A percentile compares a stretch with the other conserved stretches of the same genome.
These are phyloP conservation scores for Zopfia rhizophila DNA, from an alignment of 2,329 filamentous ascomycete species.

Conservation along the genomic window DNA sequence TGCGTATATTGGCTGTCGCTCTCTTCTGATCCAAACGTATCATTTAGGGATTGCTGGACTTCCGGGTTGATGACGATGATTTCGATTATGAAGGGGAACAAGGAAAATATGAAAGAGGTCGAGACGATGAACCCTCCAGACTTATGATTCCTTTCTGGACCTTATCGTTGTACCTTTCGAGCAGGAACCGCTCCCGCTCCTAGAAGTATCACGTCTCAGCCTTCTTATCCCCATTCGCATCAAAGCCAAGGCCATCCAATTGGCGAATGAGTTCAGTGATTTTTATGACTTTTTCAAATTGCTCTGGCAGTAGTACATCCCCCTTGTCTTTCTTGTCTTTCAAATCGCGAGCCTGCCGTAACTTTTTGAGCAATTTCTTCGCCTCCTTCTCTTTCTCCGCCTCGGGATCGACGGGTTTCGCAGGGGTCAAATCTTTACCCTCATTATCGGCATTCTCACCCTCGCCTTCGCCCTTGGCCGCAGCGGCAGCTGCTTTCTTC, in stretches of 20 bases:
- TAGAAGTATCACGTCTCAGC: slow-evolving; percentile 39
- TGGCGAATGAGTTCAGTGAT: slow-evolving; percentile 94
- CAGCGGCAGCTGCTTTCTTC: slow-evolving; percentile 66
- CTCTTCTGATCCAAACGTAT: too few species aligned
- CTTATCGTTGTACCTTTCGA: slow-evolving; percentile 19
- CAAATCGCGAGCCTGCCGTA: slow-evolving; percentile 91
- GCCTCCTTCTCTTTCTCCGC: slow-evolving; percentile 92
- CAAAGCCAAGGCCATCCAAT: slow-evolving; percentile 84
- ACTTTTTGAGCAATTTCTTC: slow-evolving; percentile 90
- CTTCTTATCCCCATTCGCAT: slow-evolving; percentile 77
- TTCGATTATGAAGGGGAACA: slow-evolving; percentile 17
- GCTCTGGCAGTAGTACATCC: slow-evolving; percentile 85
- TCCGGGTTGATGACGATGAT: too few species aligned
- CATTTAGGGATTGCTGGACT: too few species aligned
- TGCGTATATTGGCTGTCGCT: too few species aligned
- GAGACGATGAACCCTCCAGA: slow-evolving; percentile 7
- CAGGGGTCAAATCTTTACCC: slow-evolving; percentile 58
- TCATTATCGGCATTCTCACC: slow-evolving; percentile 40
- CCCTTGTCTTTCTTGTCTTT: slow-evolving; percentile 91
- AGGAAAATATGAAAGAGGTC: not conserved
- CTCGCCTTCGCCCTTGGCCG: slow-evolving; percentile 45
- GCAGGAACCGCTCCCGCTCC: slow-evolving; percentile 21
- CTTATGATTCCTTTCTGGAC: slow-evolving; percentile 14
- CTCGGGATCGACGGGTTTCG: slow-evolving; percentile 67
- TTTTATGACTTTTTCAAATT: slow-evolving; percentile 97